Base-by-base conservation (phyloP, 768 basidiomycete genomes). In the Naganishia vishniacii region DNA sequence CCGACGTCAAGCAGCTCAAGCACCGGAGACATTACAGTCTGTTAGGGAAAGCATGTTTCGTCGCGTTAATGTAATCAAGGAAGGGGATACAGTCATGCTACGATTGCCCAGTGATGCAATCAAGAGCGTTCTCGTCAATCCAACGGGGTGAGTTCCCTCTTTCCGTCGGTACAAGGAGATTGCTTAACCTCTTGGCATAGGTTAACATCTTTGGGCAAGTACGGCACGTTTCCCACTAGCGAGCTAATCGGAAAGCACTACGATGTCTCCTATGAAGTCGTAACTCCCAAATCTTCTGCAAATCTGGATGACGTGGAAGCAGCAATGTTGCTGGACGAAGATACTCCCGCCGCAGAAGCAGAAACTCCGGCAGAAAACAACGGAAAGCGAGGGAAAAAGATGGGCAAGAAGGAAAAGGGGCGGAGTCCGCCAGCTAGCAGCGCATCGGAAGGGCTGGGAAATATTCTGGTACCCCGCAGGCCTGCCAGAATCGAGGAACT, bases 251-350 rank as follows among this genome's bases (percentile, higher is more conserved):
- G 85, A 26, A 84, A 90, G 65, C 86, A 86, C 1, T 97, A 88
- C 74, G 95, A 94, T 4, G 81, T 92, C 64, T 85, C 89, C 0
- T 91, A 93, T 76, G 91, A 97, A 75, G 87, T 98, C 62, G 75
- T 80, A 18, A 34, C 64, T 25, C 62, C 62, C 20, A 62, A 29
- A 20, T 34, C 53, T 6, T 40, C 53, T 7, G 31, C 32, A 37
- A 42, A n/a, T 40, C 9, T 20, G 12, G 51, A 40, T 8, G 45
- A 11, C 16, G 32, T 28, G 8, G 51, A 58, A 42, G 42, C 47
- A 5, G 63, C 49, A 42, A 44, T 58, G n/a, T 44, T 46, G 13
- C 37, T 53, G 41, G 34, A 53, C 45, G 53, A 40, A n/a, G 56
- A 45, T 41, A 63, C 62, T 13, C 62, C 62, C 26, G 48, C 34